Percentiles rank a stretch among this genome's conserved stretches.
Conservation (phyloP, 78 protist genomes). For the Protostelium mycophagum region DNA sequence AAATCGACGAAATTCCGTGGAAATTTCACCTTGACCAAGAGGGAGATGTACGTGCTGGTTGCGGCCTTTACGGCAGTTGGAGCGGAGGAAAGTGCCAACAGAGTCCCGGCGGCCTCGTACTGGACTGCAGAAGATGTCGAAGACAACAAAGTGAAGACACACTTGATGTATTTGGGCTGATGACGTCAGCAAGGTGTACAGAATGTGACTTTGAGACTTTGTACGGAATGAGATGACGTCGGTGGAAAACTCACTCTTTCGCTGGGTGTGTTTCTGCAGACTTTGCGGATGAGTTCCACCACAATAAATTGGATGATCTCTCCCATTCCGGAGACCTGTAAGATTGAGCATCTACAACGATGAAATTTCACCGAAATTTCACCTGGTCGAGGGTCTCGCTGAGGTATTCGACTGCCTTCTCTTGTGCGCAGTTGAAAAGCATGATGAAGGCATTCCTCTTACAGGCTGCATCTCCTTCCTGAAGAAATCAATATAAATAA, state of each 20-base stretch:
- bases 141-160: conserved; percentile 74
- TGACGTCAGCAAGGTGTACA: conserved; percentile 3
- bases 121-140: conserved; percentile 74
- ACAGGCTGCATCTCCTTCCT: conserved; percentile 78
- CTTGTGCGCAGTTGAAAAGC: conserved; percentile 85
- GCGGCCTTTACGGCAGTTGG: conserved; percentile 88
- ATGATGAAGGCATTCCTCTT: conserved; percentile 94
- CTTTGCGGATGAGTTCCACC: conserved; percentile 83
- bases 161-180: conserved; percentile 64
- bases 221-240: not conserved
- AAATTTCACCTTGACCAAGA: conserved; percentile 60
- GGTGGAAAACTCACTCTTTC: conserved; percentile 31
- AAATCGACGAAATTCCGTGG: not conserved
- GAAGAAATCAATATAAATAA: too few species aligned
- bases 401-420: conserved; percentile 84
- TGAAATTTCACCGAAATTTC: too few species aligned
- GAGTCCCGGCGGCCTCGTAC: conserved; percentile 67
- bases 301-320: conserved; percentile 91
- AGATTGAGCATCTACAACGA: too few species aligned
- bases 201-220: too few species aligned
- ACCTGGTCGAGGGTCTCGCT: conserved; percentile 41
- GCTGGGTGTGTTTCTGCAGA: conserved; percentile 55
- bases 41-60: conserved; percentile 71
- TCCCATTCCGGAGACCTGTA: conserved; percentile 62
- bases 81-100: conserved; percentile 73